Evolutionary conservation across 257 asterid genomes (phyloP).

Genomic region (Rehmannia glutinosa): DNA sequence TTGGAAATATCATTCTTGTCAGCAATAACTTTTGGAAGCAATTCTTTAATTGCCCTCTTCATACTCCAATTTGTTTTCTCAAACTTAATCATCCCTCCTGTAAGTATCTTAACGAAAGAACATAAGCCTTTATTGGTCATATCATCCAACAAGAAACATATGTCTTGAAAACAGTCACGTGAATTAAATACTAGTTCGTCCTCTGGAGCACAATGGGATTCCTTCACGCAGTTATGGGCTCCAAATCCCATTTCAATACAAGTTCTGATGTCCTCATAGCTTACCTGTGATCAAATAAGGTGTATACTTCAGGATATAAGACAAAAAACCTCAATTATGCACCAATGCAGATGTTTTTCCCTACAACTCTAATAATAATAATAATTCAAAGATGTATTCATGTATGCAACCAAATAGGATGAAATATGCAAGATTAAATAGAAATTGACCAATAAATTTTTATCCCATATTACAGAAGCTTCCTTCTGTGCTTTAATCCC

Average conservation of each 20-base stretch:
- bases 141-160: conserved; percentile 40
- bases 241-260: conserved; percentile 53
- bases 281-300: conserved; percentile 36
- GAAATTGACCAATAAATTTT: no score
- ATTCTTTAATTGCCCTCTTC: conserved; percentile 40
- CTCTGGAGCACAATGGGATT: conserved; percentile 19
- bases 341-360: not conserved
- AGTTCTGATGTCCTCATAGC: conserved; percentile 47
- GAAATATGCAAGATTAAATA: not conserved
- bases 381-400: not conserved
- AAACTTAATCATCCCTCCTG: conserved; percentile 35
- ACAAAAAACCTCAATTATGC: conserved; percentile 6
- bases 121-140: conserved; percentile 66
- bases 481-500: not conserved
- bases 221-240: conserved; percentile 22
- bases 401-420: not conserved
- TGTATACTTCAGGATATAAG: not conserved
- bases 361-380: no score
- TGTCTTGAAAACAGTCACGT: conserved; percentile 24
- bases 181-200: conserved; percentile 27
- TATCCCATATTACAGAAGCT: not conserved
- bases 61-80: conserved; percentile 49
- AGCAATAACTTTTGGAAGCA: conserved; percentile 38
- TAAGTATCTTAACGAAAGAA: conserved; percentile 43
- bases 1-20: conserved; percentile 26